Conservation (phyloP, 306 rosid species). For the Gynostemma pentaphyllum region DNA sequence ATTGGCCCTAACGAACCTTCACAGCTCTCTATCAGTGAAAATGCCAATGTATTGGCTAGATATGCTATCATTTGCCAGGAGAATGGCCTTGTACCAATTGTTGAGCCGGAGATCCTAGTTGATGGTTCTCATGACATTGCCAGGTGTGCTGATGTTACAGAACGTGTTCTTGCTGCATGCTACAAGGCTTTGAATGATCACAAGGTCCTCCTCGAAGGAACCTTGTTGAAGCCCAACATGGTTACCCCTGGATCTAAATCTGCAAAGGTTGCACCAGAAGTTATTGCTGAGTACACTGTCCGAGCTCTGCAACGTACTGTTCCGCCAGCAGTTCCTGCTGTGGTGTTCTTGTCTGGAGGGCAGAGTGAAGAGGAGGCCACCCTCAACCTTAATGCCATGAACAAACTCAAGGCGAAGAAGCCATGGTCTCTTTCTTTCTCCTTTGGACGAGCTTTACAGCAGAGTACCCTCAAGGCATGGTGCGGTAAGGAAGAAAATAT, state of each 20-base stretch:
- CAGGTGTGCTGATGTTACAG: slow-evolving; percentile 52
- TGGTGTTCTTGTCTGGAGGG: slow-evolving; percentile 72
- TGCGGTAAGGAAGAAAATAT: slow-evolving; percentile 49
- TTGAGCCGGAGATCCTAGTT: slow-evolving; percentile 73
- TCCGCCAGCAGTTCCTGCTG: slow-evolving; percentile 58
- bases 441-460: slow-evolving; percentile 69
- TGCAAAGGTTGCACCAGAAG: slow-evolving; percentile 46
- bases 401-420: slow-evolving; percentile 54
- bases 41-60: slow-evolving; percentile 67
- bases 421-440: slow-evolving; percentile 80
- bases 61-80: slow-evolving; percentile 71
- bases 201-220: slow-evolving; percentile 67
- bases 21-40: slow-evolving; percentile 52
- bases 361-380: slow-evolving; percentile 88
- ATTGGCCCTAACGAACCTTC: slow-evolving; percentile 65
- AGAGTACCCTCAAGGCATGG: slow-evolving; percentile 77
- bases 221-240: slow-evolving; percentile 79
- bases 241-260: slow-evolving; percentile 72
- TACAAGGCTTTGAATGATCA: slow-evolving; percentile 76
- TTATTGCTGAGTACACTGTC: slow-evolving; percentile 49
- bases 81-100: slow-evolving; percentile 71
- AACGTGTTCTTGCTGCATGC: slow-evolving; percentile 79
- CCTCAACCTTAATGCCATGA: slow-evolving; percentile 63
- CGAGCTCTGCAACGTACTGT: slow-evolving; percentile 54
- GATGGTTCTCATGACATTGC: slow-evolving; percentile 63